These are phyloP conservation scores for Patellaria atrata DNA, from an alignment of 495 filamentous ascomycete genomes.

Conservation along the genomic window DNA sequence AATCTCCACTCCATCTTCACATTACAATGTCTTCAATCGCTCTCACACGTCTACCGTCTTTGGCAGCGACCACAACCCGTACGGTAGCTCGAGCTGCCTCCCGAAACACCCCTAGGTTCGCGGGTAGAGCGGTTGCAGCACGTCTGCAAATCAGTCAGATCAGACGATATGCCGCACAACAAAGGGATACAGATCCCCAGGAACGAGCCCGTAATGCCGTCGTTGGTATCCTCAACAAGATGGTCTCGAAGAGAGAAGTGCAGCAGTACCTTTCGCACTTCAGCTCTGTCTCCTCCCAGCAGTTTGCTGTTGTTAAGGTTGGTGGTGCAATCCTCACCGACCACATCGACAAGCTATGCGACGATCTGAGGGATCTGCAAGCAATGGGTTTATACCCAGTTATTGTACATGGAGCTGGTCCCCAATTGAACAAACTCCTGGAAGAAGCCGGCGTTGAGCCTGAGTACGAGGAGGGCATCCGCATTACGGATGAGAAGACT, in stretches of 20 bases:
- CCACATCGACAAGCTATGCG: constrained; percentile 77
- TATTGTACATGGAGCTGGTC: constrained; percentile 91
- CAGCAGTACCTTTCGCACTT: constrained; percentile 98
- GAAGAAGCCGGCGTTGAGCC: constrained; percentile 88
- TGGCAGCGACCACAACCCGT: too few relatives aligned
- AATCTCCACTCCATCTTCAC: too few relatives aligned
- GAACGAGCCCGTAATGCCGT: too few relatives aligned
- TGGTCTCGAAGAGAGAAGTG: constrained; percentile 92
- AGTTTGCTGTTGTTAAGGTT: constrained; percentile 98
- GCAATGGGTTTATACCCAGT: constrained; percentile 92
- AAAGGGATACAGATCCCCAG: too few relatives aligned
- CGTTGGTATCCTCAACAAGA: constrained; percentile 86
- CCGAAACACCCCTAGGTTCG: too few relatives aligned
- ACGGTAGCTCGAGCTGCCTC: too few relatives aligned
- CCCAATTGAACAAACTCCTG: constrained; percentile 88
- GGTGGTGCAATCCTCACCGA: constrained; percentile 95
- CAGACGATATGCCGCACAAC: too few relatives aligned
- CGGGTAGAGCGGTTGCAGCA: too few relatives aligned
- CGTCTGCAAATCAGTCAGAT: too few relatives aligned
- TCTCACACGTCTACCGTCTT: too few relatives aligned
- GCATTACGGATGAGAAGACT: constrained; percentile 92
- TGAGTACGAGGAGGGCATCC: constrained; percentile 91
- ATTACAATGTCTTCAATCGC: too few relatives aligned
- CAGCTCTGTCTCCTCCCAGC: constrained; percentile 90
- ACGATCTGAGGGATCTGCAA: constrained; percentile 80